Conservation (phyloP, 306 rosid genomes). For the Spatholobus suberectus region DNA sequence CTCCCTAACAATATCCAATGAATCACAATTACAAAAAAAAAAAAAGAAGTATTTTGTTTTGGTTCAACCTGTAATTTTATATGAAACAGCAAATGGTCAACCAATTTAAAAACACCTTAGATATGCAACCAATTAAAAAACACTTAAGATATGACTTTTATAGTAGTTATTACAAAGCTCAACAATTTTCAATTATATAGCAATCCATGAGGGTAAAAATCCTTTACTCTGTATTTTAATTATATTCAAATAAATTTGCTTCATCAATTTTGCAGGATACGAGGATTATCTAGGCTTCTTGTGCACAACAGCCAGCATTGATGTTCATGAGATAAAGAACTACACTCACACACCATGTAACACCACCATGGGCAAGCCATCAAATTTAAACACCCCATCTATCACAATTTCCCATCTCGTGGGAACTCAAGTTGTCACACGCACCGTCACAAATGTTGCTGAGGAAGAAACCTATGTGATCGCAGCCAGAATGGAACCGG, state of each 20-base stretch:
- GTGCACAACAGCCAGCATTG: slow-evolving; percentile 88
- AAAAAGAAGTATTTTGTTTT: too few relatives aligned
- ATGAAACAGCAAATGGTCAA: too few relatives aligned
- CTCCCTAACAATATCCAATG: too few relatives aligned
- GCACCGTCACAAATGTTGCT: slow-evolving; percentile 84
- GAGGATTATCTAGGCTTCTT: slow-evolving; percentile 93
- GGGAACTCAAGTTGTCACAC: slow-evolving; percentile 68
- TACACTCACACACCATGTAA: slow-evolving; percentile 81
- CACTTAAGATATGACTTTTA: neutral
- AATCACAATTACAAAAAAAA: too few relatives aligned
- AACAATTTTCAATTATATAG: neutral
- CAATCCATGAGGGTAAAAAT: neutral
- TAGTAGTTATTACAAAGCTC: neutral
- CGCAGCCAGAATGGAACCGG: slow-evolving; percentile 86
- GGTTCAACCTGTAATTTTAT: too few relatives aligned
- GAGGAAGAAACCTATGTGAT: slow-evolving; percentile 89
- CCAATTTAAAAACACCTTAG: too few relatives aligned
- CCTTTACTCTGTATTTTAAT: neutral
- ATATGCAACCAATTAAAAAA: neutral
- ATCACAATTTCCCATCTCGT: slow-evolving; percentile 87
- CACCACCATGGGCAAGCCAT: slow-evolving; percentile 74
- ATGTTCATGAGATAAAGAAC: slow-evolving; percentile 75
- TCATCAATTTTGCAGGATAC: slow-evolving; percentile 60
- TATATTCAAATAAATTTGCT: neutral
- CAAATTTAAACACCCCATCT: slow-evolving; percentile 88